A percentile compares a stretch with the other conserved stretches of the same genome.
phyloP scores from a whole-genome alignment of 257 asterid species.

The Plectranthus barbatus region DNA sequence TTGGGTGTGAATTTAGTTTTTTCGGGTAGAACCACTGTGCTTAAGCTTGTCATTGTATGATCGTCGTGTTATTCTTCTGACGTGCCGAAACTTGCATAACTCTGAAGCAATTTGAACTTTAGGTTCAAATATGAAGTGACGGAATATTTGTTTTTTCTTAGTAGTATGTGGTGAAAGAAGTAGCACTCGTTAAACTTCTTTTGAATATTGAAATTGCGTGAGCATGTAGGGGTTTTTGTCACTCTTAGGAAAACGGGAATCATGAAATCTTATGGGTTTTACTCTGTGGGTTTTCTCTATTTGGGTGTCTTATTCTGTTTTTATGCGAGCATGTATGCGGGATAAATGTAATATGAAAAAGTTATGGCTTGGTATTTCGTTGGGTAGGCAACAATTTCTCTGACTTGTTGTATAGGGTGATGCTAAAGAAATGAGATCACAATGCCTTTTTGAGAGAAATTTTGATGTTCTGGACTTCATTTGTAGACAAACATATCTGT shows the following conservation, averaged over 20 bases:
- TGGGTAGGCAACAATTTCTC: not conserved
- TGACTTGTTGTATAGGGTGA: not conserved
- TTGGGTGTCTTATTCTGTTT: not conserved
- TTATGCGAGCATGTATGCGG: not conserved
- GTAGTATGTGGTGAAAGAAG: constrained; percentile 3
- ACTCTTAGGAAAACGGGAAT: not conserved
- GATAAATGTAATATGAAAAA: not conserved
- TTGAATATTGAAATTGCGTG: not conserved
- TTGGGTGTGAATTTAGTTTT: not conserved
- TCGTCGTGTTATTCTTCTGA: not conserved
- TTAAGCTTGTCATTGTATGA: not conserved
- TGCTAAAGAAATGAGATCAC: not conserved
- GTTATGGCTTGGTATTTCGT: not conserved
- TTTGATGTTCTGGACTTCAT: not conserved
- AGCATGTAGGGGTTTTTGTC: not conserved
- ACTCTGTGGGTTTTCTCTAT: not conserved
- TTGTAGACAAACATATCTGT: not conserved
- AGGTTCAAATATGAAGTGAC: not conserved
- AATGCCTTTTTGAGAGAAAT: not conserved
- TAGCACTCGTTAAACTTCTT: not conserved
- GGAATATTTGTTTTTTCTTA: not conserved
- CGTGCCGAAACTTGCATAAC: not conserved
- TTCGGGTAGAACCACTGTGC: not conserved
- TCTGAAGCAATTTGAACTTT: not conserved
- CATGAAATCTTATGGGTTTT: too few species aligned